Evolutionary conservation across 495 filamentous ascomycete species (phyloP), one percentile per base, ranked within the genome.

Genomic region (Penicillium maclennaniae): DNA sequence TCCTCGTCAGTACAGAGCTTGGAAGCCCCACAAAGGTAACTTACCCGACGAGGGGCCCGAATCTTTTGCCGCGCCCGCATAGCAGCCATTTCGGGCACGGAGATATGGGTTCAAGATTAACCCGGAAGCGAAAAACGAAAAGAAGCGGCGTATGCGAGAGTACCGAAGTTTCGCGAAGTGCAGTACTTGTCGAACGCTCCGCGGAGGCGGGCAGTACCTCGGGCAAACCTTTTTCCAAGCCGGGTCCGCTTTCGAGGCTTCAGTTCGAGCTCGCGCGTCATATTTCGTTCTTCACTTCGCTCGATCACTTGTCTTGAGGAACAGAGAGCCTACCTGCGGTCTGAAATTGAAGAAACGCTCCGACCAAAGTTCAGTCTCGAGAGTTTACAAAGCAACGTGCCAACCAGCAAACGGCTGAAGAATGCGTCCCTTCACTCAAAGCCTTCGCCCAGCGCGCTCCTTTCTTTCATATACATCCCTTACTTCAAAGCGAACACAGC

Each of bases 21-120:
- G 19, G 21, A 19, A 27, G 37, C 41, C 25, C n/a, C 20, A 16
- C 16, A 17, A 20, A 23, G 20, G 23, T 44, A 17, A 61, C 59
- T 3, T 78, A 91, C 88, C 66, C 82, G 76, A 56, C 85, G 74
- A 47, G 88, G 88, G 62, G 87, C 85, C 50, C 87, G 73, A 51
- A 92, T 91, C 63, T 81, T 87, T 39, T 83, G 79, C 51, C 84
- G 72, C 25, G 83, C 83, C 67, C 85, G 76, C 54, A 85, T 81
- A 23, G 81, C 73, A 58, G 83, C 77, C 84, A 87, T 88, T 16
- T 66, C 79, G 43, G 37, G 39, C 17, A 53, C 31, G 23, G 46
- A 20, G 14, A 12, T 16, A 53, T 23, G 40, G 14, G 15, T 15
- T 27, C 23, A 23, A 14, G 20, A 3, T 23, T 14, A 15, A 26